Percentiles rank a stretch among this genome's conserved stretches.
phyloP scores from a whole-genome alignment of 805 yeast species.

The Ogataea saltuana region DNA sequence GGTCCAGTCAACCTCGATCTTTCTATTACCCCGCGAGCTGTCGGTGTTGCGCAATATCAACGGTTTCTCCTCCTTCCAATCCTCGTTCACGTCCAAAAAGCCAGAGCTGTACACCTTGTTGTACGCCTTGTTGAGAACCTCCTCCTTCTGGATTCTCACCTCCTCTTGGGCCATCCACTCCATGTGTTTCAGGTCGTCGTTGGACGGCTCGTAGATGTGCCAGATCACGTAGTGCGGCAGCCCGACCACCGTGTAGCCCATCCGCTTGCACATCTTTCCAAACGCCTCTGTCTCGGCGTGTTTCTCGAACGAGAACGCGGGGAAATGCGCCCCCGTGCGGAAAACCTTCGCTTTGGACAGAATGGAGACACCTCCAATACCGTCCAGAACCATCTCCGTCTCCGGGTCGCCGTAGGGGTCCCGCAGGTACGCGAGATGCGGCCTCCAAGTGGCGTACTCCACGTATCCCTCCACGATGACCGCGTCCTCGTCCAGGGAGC shows the following conservation, averaged over 20 bases:
- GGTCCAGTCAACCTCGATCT: conserved; percentile 66
- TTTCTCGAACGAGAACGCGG: conserved; percentile 92
- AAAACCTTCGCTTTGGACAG: conserved; percentile 85
- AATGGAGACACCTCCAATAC: conserved; percentile 97
- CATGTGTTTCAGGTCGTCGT: conserved; percentile 82
- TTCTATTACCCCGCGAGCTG: conserved; percentile 44
- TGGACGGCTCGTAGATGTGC: conserved; percentile 95
- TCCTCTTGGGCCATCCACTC: conserved; percentile 89
- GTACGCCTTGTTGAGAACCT: conserved; percentile 62
- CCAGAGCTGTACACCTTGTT: conserved; percentile 75
- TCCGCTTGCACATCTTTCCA: conserved; percentile 81
- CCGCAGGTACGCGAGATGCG: conserved; percentile 90
- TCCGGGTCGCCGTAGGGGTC: conserved; percentile 95
- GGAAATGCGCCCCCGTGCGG: conserved; percentile 88
- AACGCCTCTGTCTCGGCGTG: conserved; percentile 99
- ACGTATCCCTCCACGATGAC: conserved; percentile 97
- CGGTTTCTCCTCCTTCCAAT: conserved; percentile 73
- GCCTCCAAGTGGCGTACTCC: conserved; percentile 97
- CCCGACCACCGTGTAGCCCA: conserved; percentile 87
- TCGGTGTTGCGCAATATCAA: conserved; percentile 79
- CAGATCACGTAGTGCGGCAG: conserved; percentile 94
- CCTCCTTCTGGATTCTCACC: conserved; percentile 60
- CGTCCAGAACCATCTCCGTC: conserved; percentile 90
- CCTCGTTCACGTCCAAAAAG: conserved; percentile 69
- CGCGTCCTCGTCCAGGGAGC: conserved; percentile 82